Conservation (phyloP, 208 protist species). For the Endotrypanum monterogeii region DNA sequence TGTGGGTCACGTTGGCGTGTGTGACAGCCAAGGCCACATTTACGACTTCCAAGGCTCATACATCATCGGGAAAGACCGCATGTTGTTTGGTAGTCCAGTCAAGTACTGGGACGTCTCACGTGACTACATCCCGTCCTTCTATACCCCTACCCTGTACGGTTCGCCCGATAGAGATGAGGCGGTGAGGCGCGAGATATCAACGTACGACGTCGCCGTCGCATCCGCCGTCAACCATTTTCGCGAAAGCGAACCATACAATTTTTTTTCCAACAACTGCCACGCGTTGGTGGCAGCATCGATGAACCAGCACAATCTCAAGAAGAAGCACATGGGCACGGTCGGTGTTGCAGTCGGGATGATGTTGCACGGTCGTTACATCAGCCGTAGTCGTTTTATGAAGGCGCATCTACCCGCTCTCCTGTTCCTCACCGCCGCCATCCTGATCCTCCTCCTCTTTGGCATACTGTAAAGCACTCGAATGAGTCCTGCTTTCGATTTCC, state of each 20-base stretch:
- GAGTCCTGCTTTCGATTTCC: background rate
- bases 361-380: slow-evolving; percentile 46
- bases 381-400: slow-evolving; percentile 29
- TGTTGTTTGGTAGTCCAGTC: slow-evolving; percentile 87
- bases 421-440: slow-evolving; percentile 21
- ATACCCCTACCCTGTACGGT: slow-evolving; percentile 24
- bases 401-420: slow-evolving; percentile 40
- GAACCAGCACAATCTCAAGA: slow-evolving; percentile 37
- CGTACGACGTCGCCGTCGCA: slow-evolving; percentile 60
- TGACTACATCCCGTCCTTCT: slow-evolving; percentile 63
- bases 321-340: slow-evolving; percentile 53
- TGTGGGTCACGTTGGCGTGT: slow-evolving; percentile 92
- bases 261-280: slow-evolving; percentile 93
- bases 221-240: slow-evolving; percentile 56
- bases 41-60: slow-evolving; percentile 92
- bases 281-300: slow-evolving; percentile 61
- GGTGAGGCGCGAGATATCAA: slow-evolving; percentile 40
- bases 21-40: slow-evolving; percentile 81
- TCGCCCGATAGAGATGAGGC: slow-evolving; percentile 14
- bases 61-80: slow-evolving; percentile 77
- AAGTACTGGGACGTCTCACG: slow-evolving; percentile 83
- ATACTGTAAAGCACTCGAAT: background rate
- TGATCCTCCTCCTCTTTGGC: slow-evolving; percentile 9
- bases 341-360: slow-evolving; percentile 44
- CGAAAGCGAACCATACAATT: slow-evolving; percentile 77